These are phyloP conservation scores for Candida sojae DNA, from an alignment of 1,139 yeast genomes.

Conservation along the genomic window DNA sequence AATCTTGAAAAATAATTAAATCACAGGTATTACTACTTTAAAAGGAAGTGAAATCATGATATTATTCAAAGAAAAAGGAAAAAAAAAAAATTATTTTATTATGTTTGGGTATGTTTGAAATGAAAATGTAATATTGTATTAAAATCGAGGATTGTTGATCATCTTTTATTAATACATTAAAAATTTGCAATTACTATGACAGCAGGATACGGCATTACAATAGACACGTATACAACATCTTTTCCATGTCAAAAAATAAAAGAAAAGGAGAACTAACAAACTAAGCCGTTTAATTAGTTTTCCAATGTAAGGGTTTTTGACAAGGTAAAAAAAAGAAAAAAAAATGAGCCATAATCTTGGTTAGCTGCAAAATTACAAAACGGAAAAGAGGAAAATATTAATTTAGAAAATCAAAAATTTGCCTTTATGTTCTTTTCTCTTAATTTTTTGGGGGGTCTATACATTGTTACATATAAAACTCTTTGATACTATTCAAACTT, in stretches of 20 bases:
- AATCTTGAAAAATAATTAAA: neutral
- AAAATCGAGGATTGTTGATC: neutral
- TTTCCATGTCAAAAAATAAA: neutral
- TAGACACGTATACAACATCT: neutral
- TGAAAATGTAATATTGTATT: neutral
- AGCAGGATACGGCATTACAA: too few species aligned
- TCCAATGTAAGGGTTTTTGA: neutral
- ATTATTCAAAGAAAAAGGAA: too few species aligned
- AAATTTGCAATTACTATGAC: too few species aligned
- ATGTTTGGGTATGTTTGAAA: neutral
- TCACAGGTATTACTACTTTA: neutral
- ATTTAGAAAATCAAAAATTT: too few species aligned
- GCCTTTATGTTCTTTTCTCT: neutral
- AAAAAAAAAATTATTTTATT: too few species aligned
- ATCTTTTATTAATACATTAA: too few species aligned
- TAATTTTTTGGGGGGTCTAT: neutral
- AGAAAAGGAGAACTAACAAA: too few species aligned
- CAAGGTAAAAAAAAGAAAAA: neutral
- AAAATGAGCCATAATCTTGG: too few species aligned
- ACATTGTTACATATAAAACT: slow-evolving; percentile 1
- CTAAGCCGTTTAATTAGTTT: neutral
- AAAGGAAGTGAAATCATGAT: neutral
- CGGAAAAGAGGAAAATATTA: too few species aligned
- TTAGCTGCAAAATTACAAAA: too few species aligned
- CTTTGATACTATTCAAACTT: slow-evolving; percentile 2